Base-by-base conservation (phyloP, 2,329 filamentous ascomycete species). In the Fusarium pseudonygamai region DNA sequence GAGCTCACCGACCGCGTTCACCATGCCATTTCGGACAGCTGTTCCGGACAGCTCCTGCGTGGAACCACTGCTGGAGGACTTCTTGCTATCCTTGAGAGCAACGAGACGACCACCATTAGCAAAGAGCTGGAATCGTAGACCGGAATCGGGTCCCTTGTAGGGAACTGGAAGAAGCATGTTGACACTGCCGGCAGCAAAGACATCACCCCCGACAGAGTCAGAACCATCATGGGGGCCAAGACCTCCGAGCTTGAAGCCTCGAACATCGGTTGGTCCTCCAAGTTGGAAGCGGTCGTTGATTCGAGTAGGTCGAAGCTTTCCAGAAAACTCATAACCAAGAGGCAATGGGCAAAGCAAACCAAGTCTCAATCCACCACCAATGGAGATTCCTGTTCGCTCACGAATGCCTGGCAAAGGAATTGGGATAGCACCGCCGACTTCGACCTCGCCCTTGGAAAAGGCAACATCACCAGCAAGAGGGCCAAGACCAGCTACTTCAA, bases 251-350 rank as follows among this genome's bases (percentile, higher is more conserved):
- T 94, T 92, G 87, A 99, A 99, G 5, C 96, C 96, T 62, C 96
- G 93, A 20, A 99, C 93, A 79, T 97, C 96, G 7, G 95, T 97
- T 7, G 96, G 96, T 0, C 96, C 96, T 47, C 96, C 96, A 37
- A 99, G 93, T 78, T 95, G 91, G 85, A 99, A 99, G 49, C 96
- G 94, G 82, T 99, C 96, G 80, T 97, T 98, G 78, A 98, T 89
- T 36, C 94, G 91, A 74, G 93, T 97, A 9, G 92, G 89, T 30
- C 88, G 86, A 1, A 92, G 88, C 26, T 85, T 84, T 55, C 85
- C 84, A 24, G 82, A 78, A 59, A 87, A 77, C 22, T 84, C 82
- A 75, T 87, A 89, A 12, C 90, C 90, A 13, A 93, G 84, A 4
- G 93, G 88, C 22, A 99, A 85, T 3, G 96, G 96, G 80, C 93